These are phyloP conservation scores for Grosmannia penicillata DNA, from an alignment of 2,329 filamentous ascomycete species.

Conservation along the genomic window DNA sequence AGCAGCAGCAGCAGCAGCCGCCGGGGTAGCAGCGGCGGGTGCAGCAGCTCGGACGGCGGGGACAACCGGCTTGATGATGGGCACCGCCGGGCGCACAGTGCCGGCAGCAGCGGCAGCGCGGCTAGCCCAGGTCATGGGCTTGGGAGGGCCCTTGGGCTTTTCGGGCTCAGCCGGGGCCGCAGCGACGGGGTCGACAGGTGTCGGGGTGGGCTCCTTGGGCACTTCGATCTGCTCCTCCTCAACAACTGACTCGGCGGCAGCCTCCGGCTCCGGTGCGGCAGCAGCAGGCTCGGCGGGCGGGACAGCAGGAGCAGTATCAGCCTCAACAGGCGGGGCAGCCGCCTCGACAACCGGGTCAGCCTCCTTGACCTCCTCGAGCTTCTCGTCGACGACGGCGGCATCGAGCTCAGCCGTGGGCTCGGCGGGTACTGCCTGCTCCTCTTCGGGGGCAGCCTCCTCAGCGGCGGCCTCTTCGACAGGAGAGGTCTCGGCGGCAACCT, in stretches of 20 bases:
- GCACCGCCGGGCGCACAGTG: slow-evolving; percentile 34
- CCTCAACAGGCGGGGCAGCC: slow-evolving; percentile 13
- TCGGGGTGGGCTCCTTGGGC: slow-evolving; percentile 48
- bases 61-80: slow-evolving; percentile 36
- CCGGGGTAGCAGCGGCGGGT: slow-evolving; percentile 30
- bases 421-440: too few relatives aligned
- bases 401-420: slow-evolving; percentile 21
- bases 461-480: slow-evolving; percentile 16
- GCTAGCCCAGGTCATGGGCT: slow-evolving; percentile 65
- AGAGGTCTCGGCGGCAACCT: slow-evolving; percentile 35
- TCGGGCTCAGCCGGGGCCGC: slow-evolving; percentile 27
- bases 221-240: slow-evolving; percentile 48
- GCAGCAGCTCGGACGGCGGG: slow-evolving; percentile 36
- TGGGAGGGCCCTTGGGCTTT: slow-evolving; percentile 33
- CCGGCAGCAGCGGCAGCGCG: slow-evolving; percentile 44
- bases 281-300: slow-evolving; percentile 12
- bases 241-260: slow-evolving; percentile 35
- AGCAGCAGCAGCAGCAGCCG: slow-evolving; percentile 36
- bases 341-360: slow-evolving; percentile 21
- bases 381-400: slow-evolving; percentile 50
- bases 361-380: slow-evolving; percentile 66
- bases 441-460: slow-evolving; percentile 21
- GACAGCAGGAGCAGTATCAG: slow-evolving; percentile 19
- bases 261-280: slow-evolving; percentile 28
- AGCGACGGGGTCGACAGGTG: slow-evolving; percentile 32